phyloP scores from a whole-genome alignment of 352 stramenopile species.

The Globisporangium middletonii region DNA sequence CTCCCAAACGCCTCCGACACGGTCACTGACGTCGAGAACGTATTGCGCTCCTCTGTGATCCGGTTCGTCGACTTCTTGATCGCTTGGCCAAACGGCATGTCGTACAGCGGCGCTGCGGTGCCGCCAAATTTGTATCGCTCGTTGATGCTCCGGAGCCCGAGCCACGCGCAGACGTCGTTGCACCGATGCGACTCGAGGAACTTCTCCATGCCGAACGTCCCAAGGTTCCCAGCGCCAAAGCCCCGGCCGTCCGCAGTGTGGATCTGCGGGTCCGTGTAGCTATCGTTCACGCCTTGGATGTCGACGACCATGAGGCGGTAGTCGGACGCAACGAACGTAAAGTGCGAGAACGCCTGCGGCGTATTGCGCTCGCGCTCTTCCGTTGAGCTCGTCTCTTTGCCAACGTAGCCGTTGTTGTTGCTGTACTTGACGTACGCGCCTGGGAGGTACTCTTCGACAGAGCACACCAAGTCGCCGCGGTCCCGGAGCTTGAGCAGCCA shows the following conservation, averaged over 20 bases:
- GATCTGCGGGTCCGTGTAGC: conserved; percentile 83
- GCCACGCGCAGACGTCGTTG: conserved; percentile 83
- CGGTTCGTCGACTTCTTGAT: conserved; percentile 83
- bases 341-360: conserved; percentile 80
- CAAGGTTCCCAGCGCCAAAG: conserved; percentile 81
- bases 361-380: conserved; percentile 82
- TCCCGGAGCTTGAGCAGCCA: conserved; percentile 75
- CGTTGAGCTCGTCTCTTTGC: conserved; percentile 69
- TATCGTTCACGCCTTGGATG: conserved; percentile 82
- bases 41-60: conserved; percentile 79
- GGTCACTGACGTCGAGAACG: conserved; percentile 73
- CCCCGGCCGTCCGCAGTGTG: conserved; percentile 71
- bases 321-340: conserved; percentile 80
- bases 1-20: conserved; percentile 71
- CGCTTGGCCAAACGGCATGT: conserved; percentile 66
- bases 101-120: conserved; percentile 70
- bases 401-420: conserved; percentile 84
- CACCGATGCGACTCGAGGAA: conserved; percentile 84
- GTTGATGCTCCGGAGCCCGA: conserved; percentile 69
- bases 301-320: conserved; percentile 84
- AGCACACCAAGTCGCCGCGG: conserved; percentile 57
- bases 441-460: conserved; percentile 69
- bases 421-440: conserved; percentile 86
- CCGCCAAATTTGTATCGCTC: conserved; percentile 72
- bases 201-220: conserved; percentile 83